Evolutionary conservation across 1,139 yeast species (phyloP), one percentile per base, ranked within the genome.

Genomic region (Taphrina pruni): DNA sequence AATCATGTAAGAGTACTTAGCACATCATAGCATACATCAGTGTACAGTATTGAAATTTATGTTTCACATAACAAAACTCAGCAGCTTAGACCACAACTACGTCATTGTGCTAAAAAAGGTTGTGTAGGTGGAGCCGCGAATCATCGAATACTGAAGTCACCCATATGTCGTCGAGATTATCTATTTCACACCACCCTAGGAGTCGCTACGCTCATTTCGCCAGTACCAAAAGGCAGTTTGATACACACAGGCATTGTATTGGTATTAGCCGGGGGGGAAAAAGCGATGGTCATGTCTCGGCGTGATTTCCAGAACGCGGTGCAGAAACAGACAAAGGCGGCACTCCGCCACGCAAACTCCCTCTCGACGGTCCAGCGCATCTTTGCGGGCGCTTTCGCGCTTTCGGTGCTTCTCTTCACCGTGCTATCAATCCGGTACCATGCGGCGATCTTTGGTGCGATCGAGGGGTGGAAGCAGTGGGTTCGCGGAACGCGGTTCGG

Each of bases 401-500:
- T 57, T 21, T 12, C 54, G 35, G 39, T 57, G 39, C 46, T 32
- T 17, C 46, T 51, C 20, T 48, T 64, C 21, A 55, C 56, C 11
- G 48, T 35, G 36, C 55, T 64, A 12, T 64, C 56, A 17, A 50
- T 39, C 36, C 9, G 20, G 38, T 64, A 46, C 46, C 67, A 64
- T 21, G 12, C 55, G 39, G 61, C 67, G 14, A 21, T 64, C 39
- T 64, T 64, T 39, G 20, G 43, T n/a, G 36, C 39, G 38, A 21
- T 64, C 7, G 67, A 64, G 39, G 43, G 48, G 8, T 57, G 60
- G 61, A 64, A 64, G 48, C 20, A 12, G 20, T 54, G 46, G n/a
- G 32, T 64, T 46, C 21, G 36, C 48, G 46, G n/a, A 26, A 17
- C 56, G 7, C 75, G 75, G 75, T 77, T 71, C 79, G 94, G 95